Base-by-base conservation (phyloP, 345 rosid genomes). In the Camelina neglecta region DNA sequence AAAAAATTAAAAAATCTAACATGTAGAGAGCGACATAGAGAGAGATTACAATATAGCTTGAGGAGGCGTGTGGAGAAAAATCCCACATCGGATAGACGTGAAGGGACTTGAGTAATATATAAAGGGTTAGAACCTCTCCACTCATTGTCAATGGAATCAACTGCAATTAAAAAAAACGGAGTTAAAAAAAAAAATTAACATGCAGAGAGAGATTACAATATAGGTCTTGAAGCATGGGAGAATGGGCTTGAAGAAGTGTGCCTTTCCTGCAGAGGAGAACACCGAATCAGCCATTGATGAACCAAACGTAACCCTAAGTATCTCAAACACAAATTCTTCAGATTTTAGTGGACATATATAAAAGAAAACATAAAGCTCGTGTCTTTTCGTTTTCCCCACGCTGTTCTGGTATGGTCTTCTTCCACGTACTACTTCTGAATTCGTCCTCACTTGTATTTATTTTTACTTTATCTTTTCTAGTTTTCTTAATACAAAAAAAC, bases 221-320 rank as follows among this genome's bases (percentile, higher is more conserved):
- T n/a, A n/a, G 54, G 51, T n/a, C 12, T 64, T 4, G 36, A 64
- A 64, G 68, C 54, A 18, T 12, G 38, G 67, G 42, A 42, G 51
- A 15, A 63, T 31, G 4, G 68, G 54, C 38, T 26, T 24, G 39
- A 64, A 24, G 21, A 64, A 45, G 38, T 64, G 39, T 4, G 69
- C 55, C 23, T 59, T 35, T 13, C 8, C 0, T 3, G 41, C 10
- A 33, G 44, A 35, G 9, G 51, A 18, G 18, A 62, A 41, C 31
- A 20, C 1, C 4, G 31, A 13, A 45, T n/a, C 26, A 15, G 53
- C 55, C 69, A 64, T 64, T 45, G 21, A 5, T 20, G 31, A 60
- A 11, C 48, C 11, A 58, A 16, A 31, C n/a, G 39, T 29, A 13
- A 7, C 61, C 61, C 18, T 8, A 4, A 31, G 21, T 31, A 31